Evolutionary conservation across 2,329 filamentous ascomycete species (phyloP).

Genomic region (Dactylellina haptotyla): DNA sequence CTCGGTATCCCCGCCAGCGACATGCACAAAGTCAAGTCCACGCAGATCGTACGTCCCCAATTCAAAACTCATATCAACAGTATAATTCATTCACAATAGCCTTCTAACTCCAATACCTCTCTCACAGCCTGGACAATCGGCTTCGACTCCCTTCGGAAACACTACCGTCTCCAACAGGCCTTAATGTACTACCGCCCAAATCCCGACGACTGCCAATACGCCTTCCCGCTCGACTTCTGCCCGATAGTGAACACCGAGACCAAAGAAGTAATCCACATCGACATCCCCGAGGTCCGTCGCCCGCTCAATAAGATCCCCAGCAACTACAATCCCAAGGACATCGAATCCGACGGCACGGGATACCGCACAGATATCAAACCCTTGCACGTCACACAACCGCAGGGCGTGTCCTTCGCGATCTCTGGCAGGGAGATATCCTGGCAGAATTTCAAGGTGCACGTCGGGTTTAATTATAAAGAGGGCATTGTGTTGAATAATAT

Average conservation of each 20-base stretch:
- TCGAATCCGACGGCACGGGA: conserved; percentile 78
- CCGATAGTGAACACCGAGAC: conserved; percentile 88
- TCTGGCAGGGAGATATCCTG: conserved; percentile 79
- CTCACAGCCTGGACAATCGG: conserved; percentile 85
- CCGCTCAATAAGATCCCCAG: conserved; percentile 78
- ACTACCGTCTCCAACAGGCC: conserved; percentile 85
- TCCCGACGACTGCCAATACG: conserved; percentile 87
- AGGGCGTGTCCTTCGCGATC: conserved; percentile 86
- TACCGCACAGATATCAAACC: conserved; percentile 84
- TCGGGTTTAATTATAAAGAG: conserved; percentile 95
- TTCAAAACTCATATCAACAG: too few relatives aligned
- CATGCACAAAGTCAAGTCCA: conserved; percentile 97
- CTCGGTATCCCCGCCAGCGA: conserved; percentile 81
- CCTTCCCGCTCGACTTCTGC: conserved; percentile 91
- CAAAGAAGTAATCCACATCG: conserved; percentile 81
- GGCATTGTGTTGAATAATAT: conserved; percentile 91
- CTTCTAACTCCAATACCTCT: not conserved
- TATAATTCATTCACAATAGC: not conserved
- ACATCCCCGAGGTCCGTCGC: conserved; percentile 79
- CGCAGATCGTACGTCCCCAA: conserved; percentile 77
- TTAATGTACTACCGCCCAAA: conserved; percentile 95
- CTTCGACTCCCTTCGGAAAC: conserved; percentile 88
- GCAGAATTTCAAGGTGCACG: conserved; percentile 94
- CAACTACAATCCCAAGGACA: conserved; percentile 80
- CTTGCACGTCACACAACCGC: conserved; percentile 85